These are phyloP conservation scores for Moesziomyces sp. DNA, from an alignment of 1,284 basidiomycete species.

Conservation along the genomic window DNA sequence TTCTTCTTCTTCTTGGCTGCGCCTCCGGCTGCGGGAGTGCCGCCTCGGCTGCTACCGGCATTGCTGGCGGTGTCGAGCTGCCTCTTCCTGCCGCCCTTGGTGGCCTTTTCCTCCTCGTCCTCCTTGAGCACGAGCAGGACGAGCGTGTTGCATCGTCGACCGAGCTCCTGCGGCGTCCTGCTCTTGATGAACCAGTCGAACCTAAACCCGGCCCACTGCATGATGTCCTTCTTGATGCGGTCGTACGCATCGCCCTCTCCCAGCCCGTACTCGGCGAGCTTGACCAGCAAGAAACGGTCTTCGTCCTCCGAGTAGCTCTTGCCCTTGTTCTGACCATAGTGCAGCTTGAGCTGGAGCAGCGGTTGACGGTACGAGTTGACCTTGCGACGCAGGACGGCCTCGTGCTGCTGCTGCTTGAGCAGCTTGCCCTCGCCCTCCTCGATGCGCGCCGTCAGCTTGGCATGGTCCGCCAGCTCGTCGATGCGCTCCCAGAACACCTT, in stretches of 20 bases:
- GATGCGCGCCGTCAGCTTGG: slow-evolving; percentile 59
- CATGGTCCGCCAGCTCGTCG: slow-evolving; percentile 75
- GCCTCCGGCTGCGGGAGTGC: slow-evolving; percentile 14
- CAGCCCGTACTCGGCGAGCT: slow-evolving; percentile 91
- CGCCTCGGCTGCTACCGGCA: slow-evolving; percentile 24
- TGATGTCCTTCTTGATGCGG: slow-evolving; percentile 93
- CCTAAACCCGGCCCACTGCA: slow-evolving; percentile 90
- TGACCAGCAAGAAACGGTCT: slow-evolving; percentile 91
- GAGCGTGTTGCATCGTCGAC: slow-evolving; percentile 87
- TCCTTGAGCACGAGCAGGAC: slow-evolving; percentile 88
- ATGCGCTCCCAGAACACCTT: slow-evolving; percentile 90
- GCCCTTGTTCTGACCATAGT: slow-evolving; percentile 72
- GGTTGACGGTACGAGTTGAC: slow-evolving; percentile 51
- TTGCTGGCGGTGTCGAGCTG: slow-evolving; percentile 25
- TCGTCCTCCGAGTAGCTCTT: slow-evolving; percentile 97
- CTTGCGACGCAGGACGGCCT: slow-evolving; percentile 52
- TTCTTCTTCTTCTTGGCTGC: slow-evolving; percentile 35
- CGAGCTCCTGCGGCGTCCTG: slow-evolving; percentile 88
- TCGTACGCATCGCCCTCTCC: slow-evolving; percentile 92
- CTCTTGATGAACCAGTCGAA: slow-evolving; percentile 99
- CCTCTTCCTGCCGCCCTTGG: slow-evolving; percentile 20
- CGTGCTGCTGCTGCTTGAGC: slow-evolving; percentile 57
- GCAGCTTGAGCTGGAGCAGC: slow-evolving; percentile 61
- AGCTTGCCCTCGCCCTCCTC: slow-evolving; percentile 65
- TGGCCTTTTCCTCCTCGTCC: slow-evolving; percentile 71